Evolutionary conservation across 345 rosid species (phyloP), one percentile per base, ranked within the genome.

Genomic region (Salix dunnii): DNA sequence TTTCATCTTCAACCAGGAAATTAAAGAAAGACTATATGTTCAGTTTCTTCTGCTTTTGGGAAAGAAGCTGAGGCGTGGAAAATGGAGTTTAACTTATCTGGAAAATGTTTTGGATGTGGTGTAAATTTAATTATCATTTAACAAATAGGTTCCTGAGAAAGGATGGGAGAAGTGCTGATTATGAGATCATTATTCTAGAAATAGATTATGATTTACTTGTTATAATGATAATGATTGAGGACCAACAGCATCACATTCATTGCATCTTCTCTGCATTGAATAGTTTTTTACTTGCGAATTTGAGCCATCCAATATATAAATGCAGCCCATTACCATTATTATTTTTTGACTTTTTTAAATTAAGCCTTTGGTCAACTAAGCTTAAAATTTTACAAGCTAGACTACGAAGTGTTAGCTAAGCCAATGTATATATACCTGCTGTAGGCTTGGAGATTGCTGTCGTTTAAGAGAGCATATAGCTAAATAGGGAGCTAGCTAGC

Each of bases 341-440:
- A 23, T 76, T 55, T 55, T 76, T 79, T 83, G 86, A 83, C 81
- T 80, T 79, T 55, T 58, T 10, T 46, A 74, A 46, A 28, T 35
- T 40, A 18, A 35, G 36, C 36, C 28, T 73, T 63, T 66, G 74
- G 81, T 71, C 77, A 71, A 74, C 71, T 35, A 30, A 60, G 14
- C 40, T 28, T 8, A 18, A 7, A 42, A 11, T 3, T 6, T 13
- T 58, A 38, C 23, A 33, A 58, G 51, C 49, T 58, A 33, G 17
- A 70, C 18, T 7, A 5, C 17, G 27, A 11, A 55, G 25, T 35
- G 8, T 23, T 1, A 55, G 46, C 25, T 71, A 53, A 53, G 28
- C 31, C 28, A 53, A 40, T 40, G 43, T 49, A 3, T 31, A 51
- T 11, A 33, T 5, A 2, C 13, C 31, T 46, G 46, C 7, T 6